Conservation (phyloP, 768 basidiomycete genomes). For the Xerocomus spinulosus region DNA sequence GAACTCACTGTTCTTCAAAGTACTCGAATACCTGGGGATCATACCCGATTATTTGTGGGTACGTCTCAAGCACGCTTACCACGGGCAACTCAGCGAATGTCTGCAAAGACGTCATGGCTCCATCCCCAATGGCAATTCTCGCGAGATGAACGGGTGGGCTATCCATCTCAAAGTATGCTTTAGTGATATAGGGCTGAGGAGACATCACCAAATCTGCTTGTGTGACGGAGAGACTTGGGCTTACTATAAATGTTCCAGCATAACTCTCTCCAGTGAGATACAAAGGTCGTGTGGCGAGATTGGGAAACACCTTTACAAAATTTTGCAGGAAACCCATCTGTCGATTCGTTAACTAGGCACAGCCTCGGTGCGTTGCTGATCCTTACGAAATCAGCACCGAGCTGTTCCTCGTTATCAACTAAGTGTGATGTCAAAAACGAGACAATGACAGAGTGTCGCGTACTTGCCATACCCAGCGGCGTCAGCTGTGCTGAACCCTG, state of each 20-base stretch:
- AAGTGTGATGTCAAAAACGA: slow-evolving; percentile 10
- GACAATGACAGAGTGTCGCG: not conserved
- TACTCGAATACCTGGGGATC: slow-evolving; percentile 61
- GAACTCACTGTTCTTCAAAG: slow-evolving; percentile 61
- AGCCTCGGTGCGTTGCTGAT: not conserved
- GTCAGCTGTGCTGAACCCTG: slow-evolving; percentile 64
- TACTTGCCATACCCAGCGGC: slow-evolving; percentile 53
- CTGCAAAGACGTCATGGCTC: slow-evolving; percentile 46
- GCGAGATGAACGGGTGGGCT: slow-evolving; percentile 65
- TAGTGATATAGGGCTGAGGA: slow-evolving; percentile 66
- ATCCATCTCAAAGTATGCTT: slow-evolving; percentile 58
- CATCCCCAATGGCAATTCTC: slow-evolving; percentile 71
- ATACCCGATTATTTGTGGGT: slow-evolving; percentile 73
- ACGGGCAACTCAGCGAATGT: slow-evolving; percentile 53
- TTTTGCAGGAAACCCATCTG: slow-evolving; percentile 72
- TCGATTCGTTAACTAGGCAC: slow-evolving; percentile 1
- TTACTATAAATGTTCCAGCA: slow-evolving; percentile 65
- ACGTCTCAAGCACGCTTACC: slow-evolving; percentile 62
- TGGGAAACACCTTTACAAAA: slow-evolving; percentile 71
- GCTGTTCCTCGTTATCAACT: slow-evolving; percentile 61
- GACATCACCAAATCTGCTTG: not conserved
- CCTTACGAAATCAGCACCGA: slow-evolving; percentile 50
- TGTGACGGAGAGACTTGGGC: slow-evolving; percentile 15
- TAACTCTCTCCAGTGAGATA: slow-evolving; percentile 73
- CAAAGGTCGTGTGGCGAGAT: slow-evolving; percentile 62